A percentile compares a stretch with the other conserved stretches of the same genome.
Conservation (phyloP, 2,329 filamentous ascomycete genomes). For the Fusarium cyanostomum region DNA sequence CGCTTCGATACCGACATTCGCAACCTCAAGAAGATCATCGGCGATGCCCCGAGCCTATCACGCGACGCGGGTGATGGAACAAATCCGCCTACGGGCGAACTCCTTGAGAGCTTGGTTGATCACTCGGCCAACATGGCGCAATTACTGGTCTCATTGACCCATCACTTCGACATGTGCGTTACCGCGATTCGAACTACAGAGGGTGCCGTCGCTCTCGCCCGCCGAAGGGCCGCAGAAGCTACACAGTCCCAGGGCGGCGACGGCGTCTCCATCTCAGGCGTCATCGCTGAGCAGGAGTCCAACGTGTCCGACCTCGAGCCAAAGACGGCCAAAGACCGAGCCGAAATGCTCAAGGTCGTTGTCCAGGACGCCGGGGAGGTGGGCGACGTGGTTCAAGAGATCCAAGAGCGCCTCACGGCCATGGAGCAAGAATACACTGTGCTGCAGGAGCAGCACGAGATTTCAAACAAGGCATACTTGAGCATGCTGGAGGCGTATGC, state of each 20-base stretch:
- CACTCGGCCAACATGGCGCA: conserved; percentile 86
- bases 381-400: conserved; percentile 72
- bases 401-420: conserved; percentile 77
- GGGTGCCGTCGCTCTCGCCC: conserved; percentile 75
- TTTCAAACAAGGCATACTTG: conserved; percentile 58
- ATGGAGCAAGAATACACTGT: conserved; percentile 78
- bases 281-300: conserved; percentile 68
- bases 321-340: conserved; percentile 77
- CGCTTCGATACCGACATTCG: conserved; percentile 80
- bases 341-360: conserved; percentile 85
- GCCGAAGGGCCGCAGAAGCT: conserved; percentile 73
- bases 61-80: conserved; percentile 47
- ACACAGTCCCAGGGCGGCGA: conserved; percentile 58
- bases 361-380: conserved; percentile 74
- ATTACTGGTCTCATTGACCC: conserved; percentile 80
- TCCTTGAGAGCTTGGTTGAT: conserved; percentile 71
- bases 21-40: conserved; percentile 67
- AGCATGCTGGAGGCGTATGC: conserved; percentile 71
- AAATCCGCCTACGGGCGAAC: conserved; percentile 56
- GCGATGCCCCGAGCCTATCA: conserved; percentile 50
- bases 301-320: conserved; percentile 68
- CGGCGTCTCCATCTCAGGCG: conserved; percentile 70
- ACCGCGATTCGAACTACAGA: conserved; percentile 92
- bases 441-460: conserved; percentile 70
- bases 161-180: conserved; percentile 93